Evolutionary conservation across 768 basidiomycete species (phyloP), one percentile per base, ranked within the genome.

Genomic region (Rhizopogon vinicolor): DNA sequence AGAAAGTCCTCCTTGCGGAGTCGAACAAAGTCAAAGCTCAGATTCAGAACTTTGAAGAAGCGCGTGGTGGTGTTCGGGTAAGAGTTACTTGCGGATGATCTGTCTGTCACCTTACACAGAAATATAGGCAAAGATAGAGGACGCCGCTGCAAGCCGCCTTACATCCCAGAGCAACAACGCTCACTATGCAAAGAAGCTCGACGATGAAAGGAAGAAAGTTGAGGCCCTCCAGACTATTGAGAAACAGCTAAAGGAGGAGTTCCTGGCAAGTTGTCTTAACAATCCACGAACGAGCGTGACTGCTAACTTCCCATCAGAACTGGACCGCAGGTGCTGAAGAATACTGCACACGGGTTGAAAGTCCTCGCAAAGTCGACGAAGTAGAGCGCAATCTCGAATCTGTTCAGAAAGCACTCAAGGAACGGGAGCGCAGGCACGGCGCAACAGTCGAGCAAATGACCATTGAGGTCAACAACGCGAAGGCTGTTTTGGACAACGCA

Each of bases 381-480:
- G 76, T 95, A 28, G 64, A 89, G 51, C 78, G 82, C 9, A 74
- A 81, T 46, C 75, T 93, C 28, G 77, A 86, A 0, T 83, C 84
- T 3, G 79, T 87, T 3, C 73, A 86, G 60, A 75, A 74, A 28
- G 86, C 89, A 1, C 66, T 95, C 59, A 75, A 82, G 55, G 82
- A 85, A 60, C 81, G 86, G 28, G 86, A 87, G 67, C 81, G 75
- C 62, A 91, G 88, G 41, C 84, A 91, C 51, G 91, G 92, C 7
- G 84, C 85, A 0, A 80, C 84, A 2, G 80, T 92, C 5, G 91
- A 91, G 51, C 84, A 92, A 49, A 82, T 96, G 77, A 80, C 85
- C 0, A 73, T 77, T 12, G 83, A 90, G 62, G 75, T 93, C 19
- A 85, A 85, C 65, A 82, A 78, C 55, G 82, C 86, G 10, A 80